Evolutionary conservation across 2,329 filamentous ascomycete species (phyloP), one percentile per base, ranked within the genome.

Genomic region (Hymenoscyphus scutula): DNA sequence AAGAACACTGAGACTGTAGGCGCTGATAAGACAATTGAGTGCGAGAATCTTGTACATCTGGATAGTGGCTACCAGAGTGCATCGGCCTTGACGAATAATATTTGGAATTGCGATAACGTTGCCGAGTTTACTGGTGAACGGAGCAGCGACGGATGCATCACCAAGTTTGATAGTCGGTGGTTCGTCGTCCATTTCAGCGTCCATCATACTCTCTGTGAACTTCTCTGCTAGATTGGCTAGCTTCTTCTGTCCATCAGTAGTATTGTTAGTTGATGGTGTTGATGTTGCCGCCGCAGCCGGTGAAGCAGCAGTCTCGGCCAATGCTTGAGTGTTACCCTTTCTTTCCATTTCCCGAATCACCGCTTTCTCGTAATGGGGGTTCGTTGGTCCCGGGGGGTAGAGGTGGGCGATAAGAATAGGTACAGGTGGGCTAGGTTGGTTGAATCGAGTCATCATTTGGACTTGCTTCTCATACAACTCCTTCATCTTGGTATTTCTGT

Each of bases 11-110:
- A 99, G 79, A 77, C 92, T 97, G 85, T 99, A 99, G 41, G 95
- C 95, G 70, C 91, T 97, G 75, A 99, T 99, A 70, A 99, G 82
- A 76, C 95, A 99, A 82, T 99, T 99, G 64, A 99, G 81, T 7
- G 95, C 95, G 58, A 99, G 85, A 71, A 99, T 99, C 84, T 97
- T 99, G 87, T 99, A 99, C 94, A 99, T 99, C 81, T 99, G 95
- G 68, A 99, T 98, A 0, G 95, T 99, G 34, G 95, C 95, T 60
- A 99, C 95, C 23, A 99, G 86, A 7, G 95, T 99, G 81, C 95
- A 99, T 66, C 95, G 90, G 62, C 95, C 95, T 80, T 99, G 95
- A 63, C 95, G 91, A 73, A 99, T 95, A 72, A 99, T 99, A 79
- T 99, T 99, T 59, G 95, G 94, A 63, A 99, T 92, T 41, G 95